Base-by-base conservation (phyloP, 2,329 filamentous ascomycete species). In the Ceratocystis cubensis region DNA sequence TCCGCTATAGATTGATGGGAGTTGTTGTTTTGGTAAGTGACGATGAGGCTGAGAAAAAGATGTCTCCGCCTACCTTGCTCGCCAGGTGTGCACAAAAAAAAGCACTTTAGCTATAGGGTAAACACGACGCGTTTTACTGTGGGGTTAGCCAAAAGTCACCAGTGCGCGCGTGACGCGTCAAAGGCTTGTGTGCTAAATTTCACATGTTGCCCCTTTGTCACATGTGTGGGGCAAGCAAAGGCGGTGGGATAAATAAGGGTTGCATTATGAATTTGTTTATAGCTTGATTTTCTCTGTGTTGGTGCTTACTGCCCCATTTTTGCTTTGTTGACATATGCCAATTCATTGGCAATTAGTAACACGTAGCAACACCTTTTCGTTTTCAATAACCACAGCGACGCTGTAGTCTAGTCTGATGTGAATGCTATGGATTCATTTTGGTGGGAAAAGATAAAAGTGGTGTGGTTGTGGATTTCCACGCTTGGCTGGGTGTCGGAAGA, bases 71-170 rank as follows among this genome's bases (percentile, higher is more conserved):
- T 6, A n/a, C 53, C 53, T 17, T 25, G 50, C 10, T 57, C 37
- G 17, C 28, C 20, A 59, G 56, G 28, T 33, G 30, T 30, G n/a
- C 13, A 59, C 56, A 59, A 37, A 59, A 59, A 59, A 59, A 59
- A 37, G 28, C 56, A 59, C 56, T 59, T 59, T 59, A 59, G 30
- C 15, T 33, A 20, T 28, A 59, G 56, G 56, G 56, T n/a, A 37
- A 20, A 30, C 17, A n/a, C 56, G 56, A 59, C 56, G 56, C 56
- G 56, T 59, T 28, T 15, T 20, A 6, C 17, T 10, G 56, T n/a
- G 56, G 56, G 56, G 56, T 57, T n/a, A 41, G 37, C 1, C 37
- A 15, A 41, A 41, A 41, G 37, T 4, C 10, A 41, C 1, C 13
- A 4, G 10, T 15, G 10, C 22, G n/a, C 28, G 56, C 28, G 56